Percentiles rank a stretch among this genome's conserved stretches.
These are phyloP conservation scores for Rhodotorula taiwanensis DNA, from an alignment of 768 basidiomycete species.

Conservation along the genomic window DNA sequence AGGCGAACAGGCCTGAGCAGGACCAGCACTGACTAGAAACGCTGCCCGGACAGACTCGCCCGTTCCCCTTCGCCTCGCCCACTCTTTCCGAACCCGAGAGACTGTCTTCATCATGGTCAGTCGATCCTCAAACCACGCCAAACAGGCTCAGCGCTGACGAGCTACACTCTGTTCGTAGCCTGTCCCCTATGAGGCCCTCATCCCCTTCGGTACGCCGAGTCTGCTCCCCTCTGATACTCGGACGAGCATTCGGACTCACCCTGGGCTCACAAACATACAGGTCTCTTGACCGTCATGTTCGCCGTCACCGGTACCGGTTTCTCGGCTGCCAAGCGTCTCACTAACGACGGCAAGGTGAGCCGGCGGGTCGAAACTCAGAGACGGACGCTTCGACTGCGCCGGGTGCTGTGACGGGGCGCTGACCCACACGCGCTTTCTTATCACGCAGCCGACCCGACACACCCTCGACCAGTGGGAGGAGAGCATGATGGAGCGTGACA, in stretches of 20 bases:
- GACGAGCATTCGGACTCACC: slow-evolving; percentile 3
- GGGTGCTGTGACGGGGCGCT: no score
- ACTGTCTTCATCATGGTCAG: slow-evolving; percentile 1
- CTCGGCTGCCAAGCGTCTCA: slow-evolving; percentile 65
- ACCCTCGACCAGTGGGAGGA: slow-evolving; percentile 83
- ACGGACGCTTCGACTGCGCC: no score
- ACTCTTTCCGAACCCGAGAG: no score
- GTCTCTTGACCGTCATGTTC: slow-evolving; percentile 50
- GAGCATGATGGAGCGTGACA: slow-evolving; percentile 92
- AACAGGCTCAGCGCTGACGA: not conserved
- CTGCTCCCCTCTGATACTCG: not conserved
- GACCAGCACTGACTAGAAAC: no score
- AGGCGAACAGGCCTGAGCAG: no score
- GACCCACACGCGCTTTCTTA: not conserved
- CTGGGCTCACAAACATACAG: not conserved
- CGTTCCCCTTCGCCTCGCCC: no score
- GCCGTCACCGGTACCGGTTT: slow-evolving; percentile 82
- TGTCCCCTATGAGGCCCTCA: slow-evolving; percentile 92
- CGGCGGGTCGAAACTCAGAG: no score
- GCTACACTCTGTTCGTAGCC: slow-evolving; percentile 50
- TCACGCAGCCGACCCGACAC: slow-evolving; percentile 67
- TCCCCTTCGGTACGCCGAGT: slow-evolving; percentile 77
- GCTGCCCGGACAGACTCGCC: no score
- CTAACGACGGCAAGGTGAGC: slow-evolving; percentile 84
- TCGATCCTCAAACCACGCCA: not conserved